Base-by-base conservation (phyloP, 257 asterid genomes). In the Orobanche coerulescens region DNA sequence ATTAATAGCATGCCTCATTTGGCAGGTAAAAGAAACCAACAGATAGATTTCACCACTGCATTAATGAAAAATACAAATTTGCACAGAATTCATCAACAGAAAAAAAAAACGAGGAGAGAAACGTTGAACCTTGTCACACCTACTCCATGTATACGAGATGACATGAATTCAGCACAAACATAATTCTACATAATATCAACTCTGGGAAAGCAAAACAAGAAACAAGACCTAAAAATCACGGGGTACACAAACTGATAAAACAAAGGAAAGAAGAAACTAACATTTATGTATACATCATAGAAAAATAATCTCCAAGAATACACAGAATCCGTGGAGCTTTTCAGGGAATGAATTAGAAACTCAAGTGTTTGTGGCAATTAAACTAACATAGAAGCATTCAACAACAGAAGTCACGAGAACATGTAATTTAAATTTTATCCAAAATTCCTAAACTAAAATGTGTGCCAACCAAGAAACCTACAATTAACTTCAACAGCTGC, bases 1-100 rank as follows among this genome's bases (percentile, higher is more conserved):
- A 47, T 8, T 47, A 8, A 47, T 47, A 9, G 5, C 6, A 20
- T 28, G n/a, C 2, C 54, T 2, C 24, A n/a, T 31, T 50, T 53
- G 73, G 72, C 49, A 66, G 53, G 68, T 59, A 18, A 18, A 61
- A 47, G 39, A 43, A 61, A 40, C 62, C 14, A 61, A 28, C 69
- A 18, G 25, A 19, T 58, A 60, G 67, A 68, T 65, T 70, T 63
- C 73, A 51, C 36, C 57, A 54, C 8, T 53, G 40, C 50, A 42
- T 34, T 50, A 48, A 70, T 58, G 54, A 61, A 46, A 42, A 31
- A 23, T 54, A 48, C 46, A 8, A 13, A 12, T 30, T 37, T 23
- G 22, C 54, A 43, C n/a, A 18, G 52, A 67, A 62, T 43, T 43
- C 3, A 22, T 46, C 22, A 26, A 50, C 33, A 54, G 13, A 37